Base-by-base conservation (phyloP, 441 rosid genomes). In the Kokia cookei region DNA sequence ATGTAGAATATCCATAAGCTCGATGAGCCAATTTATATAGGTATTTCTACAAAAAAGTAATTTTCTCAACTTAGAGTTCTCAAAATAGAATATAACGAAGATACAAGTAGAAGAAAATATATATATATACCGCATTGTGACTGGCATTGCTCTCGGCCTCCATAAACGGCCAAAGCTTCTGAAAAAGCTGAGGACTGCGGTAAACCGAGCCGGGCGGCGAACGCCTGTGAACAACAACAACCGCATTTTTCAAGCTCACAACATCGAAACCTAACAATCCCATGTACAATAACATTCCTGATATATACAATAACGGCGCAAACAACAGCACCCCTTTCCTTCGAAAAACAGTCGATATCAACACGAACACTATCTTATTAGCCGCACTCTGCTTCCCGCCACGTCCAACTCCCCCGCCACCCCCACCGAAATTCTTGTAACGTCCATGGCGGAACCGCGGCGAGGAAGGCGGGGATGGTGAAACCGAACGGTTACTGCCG, bases 81-180 rank as follows among this genome's bases (percentile, higher is more conserved):
- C 50, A 35, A 27, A 8, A 71, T 58, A 15, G 35, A 29, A n/a
- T 40, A 29, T 60, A 37, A 51, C 1, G 66, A 66, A 14, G 43
- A 50, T 64, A 43, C 1, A 67, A 40, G 14, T 43, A 59, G n/a
- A 75, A 26, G 24, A 12, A 15, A 15, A 24, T 37, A 59, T 32
- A 67, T 11, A 35, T 47, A 5, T 3, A 19, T 90, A 95, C 99
- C 95, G 87, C 84, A 73, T 86, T 91, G 75, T 76, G 75, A 82
- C 78, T 86, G 40, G 77, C 84, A 71, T 90, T 91, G 74, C 72
- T 81, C 68, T 90, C 88, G 60, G 93, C 87, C 76, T 90, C 90
- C 99, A 95, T 91, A 64, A 79, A 24, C 26, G 97, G 96, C 99
- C 97, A 89, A 15, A 95, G 87, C 69, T 83, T 90, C 79, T 85